A percentile compares a stretch with the other conserved stretches of the same genome.
These are phyloP conservation scores for Carex arenaria DNA, from an alignment of 202 grass and related monocot genomes.

Conservation along the genomic window DNA sequence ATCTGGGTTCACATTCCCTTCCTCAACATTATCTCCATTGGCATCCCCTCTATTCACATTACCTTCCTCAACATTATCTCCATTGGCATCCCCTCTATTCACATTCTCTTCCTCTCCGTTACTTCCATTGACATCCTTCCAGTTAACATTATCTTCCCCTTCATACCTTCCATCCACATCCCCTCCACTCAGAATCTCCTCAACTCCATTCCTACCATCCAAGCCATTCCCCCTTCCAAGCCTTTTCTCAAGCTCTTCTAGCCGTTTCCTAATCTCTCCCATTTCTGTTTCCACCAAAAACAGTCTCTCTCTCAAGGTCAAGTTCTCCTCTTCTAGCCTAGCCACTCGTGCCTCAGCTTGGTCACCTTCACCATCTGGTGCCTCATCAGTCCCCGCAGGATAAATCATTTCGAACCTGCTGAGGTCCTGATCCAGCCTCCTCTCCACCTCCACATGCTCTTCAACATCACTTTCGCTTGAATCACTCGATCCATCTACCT, in stretches of 20 bases:
- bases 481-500: constrained; percentile 21
- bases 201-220: background rate
- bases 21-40: background rate
- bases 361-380: constrained; percentile 42
- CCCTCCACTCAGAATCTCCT: constrained; percentile 20
- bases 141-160: constrained; percentile 6
- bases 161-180: constrained; percentile 5
- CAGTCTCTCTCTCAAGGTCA: constrained; percentile 74
- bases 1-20: background rate
- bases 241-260: constrained; percentile 38
- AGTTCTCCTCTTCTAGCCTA: constrained; percentile 77
- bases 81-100: background rate
- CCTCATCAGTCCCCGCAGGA: constrained; percentile 29
- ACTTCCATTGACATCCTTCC: background rate
- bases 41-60: background rate
- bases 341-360: constrained; percentile 53
- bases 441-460: constrained; percentile 93
- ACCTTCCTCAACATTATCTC: background rate
- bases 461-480: constrained; percentile 82
- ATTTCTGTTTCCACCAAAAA: constrained; percentile 86
- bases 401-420: constrained; percentile 97
- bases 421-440: constrained; percentile 82
- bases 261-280: constrained; percentile 52
- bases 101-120: background rate
- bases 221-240: background rate